phyloP scores from a whole-genome alignment of 305 asterid genomes.

The Euphrasia arctica region DNA sequence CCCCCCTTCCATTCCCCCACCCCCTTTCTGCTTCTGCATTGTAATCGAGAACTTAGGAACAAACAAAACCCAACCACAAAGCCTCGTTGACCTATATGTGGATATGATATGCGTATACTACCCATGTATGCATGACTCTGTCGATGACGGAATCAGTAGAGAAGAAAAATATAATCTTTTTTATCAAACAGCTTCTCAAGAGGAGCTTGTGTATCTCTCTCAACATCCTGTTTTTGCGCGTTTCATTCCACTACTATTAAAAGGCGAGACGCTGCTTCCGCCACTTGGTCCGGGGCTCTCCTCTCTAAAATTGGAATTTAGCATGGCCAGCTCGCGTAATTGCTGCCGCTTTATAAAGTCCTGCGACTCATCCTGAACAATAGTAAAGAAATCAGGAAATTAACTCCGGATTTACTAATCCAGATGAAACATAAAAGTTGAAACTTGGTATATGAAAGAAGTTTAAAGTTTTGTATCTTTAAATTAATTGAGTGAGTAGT shows the following conservation, averaged over 20 bases:
- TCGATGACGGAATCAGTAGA: constrained; percentile 23
- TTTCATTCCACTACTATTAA: constrained; percentile 89
- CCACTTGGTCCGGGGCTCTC: constrained; percentile 96
- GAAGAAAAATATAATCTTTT: constrained; percentile 14
- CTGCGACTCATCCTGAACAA: constrained; percentile 86
- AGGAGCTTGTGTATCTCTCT: background rate
- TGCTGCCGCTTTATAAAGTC: constrained; percentile 93
- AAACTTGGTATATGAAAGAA: too few relatives aligned
- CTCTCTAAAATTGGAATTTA: constrained; percentile 77
- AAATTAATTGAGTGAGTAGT: too few relatives aligned
- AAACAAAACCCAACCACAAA: constrained; percentile 32
- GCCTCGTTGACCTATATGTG: constrained; percentile 28
- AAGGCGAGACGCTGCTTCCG: constrained; percentile 64
- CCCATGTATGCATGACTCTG: constrained; percentile 23
- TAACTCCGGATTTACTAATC: background rate
- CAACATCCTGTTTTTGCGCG: constrained; percentile 94
- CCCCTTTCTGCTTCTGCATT: constrained; percentile 24
- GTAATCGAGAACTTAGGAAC: constrained; percentile 28
- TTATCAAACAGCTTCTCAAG: too few relatives aligned
- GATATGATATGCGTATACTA: constrained; percentile 23
- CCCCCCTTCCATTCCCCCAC: constrained; percentile 9
- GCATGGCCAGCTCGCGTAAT: constrained; percentile 89
- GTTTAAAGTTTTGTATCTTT: too few relatives aligned
- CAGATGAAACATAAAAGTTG: too few relatives aligned
- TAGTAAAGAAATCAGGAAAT: constrained; percentile 7